These are phyloP conservation scores for Magnaporthales sp. DNA, from an alignment of 2,329 filamentous ascomycete genomes.

Conservation along the genomic window DNA sequence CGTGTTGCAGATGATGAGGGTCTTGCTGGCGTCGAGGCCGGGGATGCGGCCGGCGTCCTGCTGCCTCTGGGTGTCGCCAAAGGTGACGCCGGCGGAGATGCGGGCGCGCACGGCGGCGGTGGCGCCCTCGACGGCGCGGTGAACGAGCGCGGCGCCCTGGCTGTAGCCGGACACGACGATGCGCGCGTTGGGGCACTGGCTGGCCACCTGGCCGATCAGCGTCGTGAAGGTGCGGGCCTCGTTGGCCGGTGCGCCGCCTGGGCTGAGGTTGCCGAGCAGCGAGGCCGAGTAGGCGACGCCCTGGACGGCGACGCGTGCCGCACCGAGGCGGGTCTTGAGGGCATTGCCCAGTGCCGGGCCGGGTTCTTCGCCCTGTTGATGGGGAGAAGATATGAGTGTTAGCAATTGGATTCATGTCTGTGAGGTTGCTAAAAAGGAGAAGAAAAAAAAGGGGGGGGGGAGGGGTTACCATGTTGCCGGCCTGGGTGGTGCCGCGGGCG, in stretches of 20 bases:
- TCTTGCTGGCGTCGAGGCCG: conserved; percentile 4
- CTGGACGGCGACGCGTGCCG: conserved; percentile 12
- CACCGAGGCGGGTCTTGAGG: conserved; percentile 12
- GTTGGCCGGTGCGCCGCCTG: conserved; percentile 17
- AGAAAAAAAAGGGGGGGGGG: not conserved
- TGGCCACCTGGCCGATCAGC: conserved; percentile 3
- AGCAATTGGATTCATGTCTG: not conserved
- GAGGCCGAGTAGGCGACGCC: conserved; percentile 19
- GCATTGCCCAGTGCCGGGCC: conserved; percentile 8
- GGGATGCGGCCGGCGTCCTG: conserved; percentile 9
- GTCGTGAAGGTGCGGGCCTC: conserved; percentile 16
- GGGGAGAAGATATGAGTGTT: not conserved
- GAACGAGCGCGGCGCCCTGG: conserved; percentile 23
- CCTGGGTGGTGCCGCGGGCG: not conserved
- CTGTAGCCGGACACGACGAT: conserved; percentile 10
- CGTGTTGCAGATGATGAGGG: conserved; percentile 10
- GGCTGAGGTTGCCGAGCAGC: conserved; percentile 18
- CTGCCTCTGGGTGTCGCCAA: conserved; percentile 18
- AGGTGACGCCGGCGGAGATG: conserved; percentile 20
- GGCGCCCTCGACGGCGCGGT: conserved; percentile 18
- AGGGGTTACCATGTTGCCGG: not conserved
- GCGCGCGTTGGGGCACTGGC: conserved; percentile 7
- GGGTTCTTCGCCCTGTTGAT: conserved; percentile 3
- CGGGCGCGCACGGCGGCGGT: conserved; percentile 9
- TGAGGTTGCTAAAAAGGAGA: not conserved